Conservation (phyloP, 441 rosid genomes). For the Theobroma grandiflorum region DNA sequence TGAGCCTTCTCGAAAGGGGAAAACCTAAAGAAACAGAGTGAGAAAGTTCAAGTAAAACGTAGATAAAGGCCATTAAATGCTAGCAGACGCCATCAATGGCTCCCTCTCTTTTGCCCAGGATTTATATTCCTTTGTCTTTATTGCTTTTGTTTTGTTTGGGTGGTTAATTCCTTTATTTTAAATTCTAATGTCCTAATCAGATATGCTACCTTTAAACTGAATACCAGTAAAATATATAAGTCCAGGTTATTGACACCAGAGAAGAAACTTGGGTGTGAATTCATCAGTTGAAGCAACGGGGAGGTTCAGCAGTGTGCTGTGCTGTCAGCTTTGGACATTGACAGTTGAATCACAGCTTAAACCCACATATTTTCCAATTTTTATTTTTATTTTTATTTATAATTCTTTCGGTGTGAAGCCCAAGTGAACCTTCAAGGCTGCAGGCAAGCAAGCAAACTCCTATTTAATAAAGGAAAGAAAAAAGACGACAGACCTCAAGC, state of each 20-base stretch:
- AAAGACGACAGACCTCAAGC: not conserved
- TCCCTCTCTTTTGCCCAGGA: not conserved
- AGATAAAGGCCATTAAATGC: conserved; percentile 13
- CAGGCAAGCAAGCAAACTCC: not conserved
- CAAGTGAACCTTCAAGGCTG: not conserved
- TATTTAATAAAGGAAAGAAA: not conserved
- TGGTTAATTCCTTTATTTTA: not conserved
- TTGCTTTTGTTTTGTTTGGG: not conserved
- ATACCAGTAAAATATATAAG: not conserved
- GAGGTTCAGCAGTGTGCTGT: not conserved
- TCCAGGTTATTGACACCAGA: not conserved
- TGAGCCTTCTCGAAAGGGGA: not conserved
- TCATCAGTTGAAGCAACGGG: not conserved
- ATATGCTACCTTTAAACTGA: not conserved
- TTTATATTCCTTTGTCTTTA: not conserved
- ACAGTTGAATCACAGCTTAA: not conserved
- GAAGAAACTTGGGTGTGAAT: not conserved
- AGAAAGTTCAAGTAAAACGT: not conserved
- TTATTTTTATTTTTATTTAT: not conserved
- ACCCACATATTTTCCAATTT: not conserved
- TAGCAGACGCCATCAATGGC: not conserved
- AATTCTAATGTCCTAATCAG: no score
- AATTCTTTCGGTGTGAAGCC: not conserved
- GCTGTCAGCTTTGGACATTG: no score
- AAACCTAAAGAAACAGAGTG: not conserved